These are phyloP conservation scores for Cytospora mali DNA, from an alignment of 2,329 filamentous ascomycete species.

Conservation along the genomic window DNA sequence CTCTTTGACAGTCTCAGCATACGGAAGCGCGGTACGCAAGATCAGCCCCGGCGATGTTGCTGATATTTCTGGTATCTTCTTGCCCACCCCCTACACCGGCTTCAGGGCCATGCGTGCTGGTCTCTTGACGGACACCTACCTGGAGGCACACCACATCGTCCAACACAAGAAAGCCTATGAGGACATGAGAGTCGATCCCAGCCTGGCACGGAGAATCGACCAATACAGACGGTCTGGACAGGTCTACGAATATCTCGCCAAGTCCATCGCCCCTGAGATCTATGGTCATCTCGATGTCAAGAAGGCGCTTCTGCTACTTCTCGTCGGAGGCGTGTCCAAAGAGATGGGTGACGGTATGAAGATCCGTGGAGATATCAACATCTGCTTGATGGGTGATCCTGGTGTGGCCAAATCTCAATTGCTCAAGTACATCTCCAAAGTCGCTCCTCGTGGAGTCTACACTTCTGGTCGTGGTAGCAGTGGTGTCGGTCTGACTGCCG, in stretches of 20 bases:
- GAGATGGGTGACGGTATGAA: constrained; percentile 98
- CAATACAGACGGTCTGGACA: constrained; percentile 83
- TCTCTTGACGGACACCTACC: constrained; percentile 93
- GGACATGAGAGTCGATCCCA: constrained; percentile 81
- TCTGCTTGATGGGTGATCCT: constrained; percentile 98
- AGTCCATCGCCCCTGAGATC: constrained; percentile 96
- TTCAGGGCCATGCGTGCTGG: constrained; percentile 97
- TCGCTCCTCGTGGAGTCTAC: constrained; percentile 88
- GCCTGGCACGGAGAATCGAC: constrained; percentile 80
- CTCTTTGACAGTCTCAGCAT: constrained; percentile 85
- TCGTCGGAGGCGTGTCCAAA: constrained; percentile 95
- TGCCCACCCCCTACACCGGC: constrained; percentile 97
- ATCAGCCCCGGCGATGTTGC: constrained; percentile 94
- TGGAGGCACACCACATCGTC: constrained; percentile 89
- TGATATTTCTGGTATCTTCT: constrained; percentile 91
- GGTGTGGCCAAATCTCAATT: constrained; percentile 99
- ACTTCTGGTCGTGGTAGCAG: constrained; percentile 80
- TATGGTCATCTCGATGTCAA: constrained; percentile 97
- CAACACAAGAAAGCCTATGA: constrained; percentile 99
- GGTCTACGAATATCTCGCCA: constrained; percentile 92
- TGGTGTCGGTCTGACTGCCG: constrained; percentile 79
- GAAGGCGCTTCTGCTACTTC: constrained; percentile 90
- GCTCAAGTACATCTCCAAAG: constrained; percentile 97
- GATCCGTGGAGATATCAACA: constrained; percentile 98
- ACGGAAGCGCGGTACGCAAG: constrained; percentile 81